These are phyloP conservation scores for Asparagopsis taxiformis DNA, from an alignment of 31 red algal species.

Conservation along the genomic window DNA sequence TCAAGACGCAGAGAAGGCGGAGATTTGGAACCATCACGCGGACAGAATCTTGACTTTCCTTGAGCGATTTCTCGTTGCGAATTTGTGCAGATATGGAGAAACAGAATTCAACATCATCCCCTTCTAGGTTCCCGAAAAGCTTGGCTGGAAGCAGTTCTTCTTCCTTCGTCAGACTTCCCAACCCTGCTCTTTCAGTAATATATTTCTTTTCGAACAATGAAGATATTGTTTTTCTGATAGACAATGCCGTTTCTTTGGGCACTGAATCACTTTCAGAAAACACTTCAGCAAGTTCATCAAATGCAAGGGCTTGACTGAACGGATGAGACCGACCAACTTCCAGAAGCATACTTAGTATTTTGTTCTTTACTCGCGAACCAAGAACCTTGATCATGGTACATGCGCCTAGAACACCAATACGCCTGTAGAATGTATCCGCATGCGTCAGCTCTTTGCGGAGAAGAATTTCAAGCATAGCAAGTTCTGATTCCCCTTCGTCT, in stretches of 20 bases:
- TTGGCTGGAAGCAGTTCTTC: conserved; percentile 45
- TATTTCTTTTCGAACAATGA: conserved; percentile 55
- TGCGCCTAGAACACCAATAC: conserved; percentile 69
- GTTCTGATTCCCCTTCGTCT: conserved; percentile 34
- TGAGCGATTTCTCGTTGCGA: conserved; percentile 38
- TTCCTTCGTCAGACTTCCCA: conserved; percentile 21
- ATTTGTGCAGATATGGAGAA: conserved; percentile 46
- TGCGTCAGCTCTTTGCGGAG: conserved; percentile 74
- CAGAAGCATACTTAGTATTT: conserved; percentile 48
- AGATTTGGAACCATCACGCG: conserved; percentile 63
- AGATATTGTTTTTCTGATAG: conserved; percentile 41
- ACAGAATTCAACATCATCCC: conserved; percentile 41
- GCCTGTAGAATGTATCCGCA: conserved; percentile 50
- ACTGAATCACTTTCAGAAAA: conserved; percentile 5
- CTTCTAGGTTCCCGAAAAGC: conserved; percentile 60
- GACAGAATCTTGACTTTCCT: conserved; percentile 44
- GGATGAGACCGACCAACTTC: conserved; percentile 46
- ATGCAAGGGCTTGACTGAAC: conserved; percentile 55
- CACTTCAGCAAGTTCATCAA: conserved; percentile 58
- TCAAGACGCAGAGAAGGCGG: conserved; percentile 58
- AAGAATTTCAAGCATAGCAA: conserved; percentile 61
- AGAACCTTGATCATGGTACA: conserved; percentile 69
- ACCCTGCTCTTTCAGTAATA: conserved; percentile 19
- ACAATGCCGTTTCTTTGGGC: conserved; percentile 31
- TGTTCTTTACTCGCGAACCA: conserved; percentile 34